Evolutionary conservation across 441 rosid genomes (phyloP).

Genomic region (Mallotus japonicus): DNA sequence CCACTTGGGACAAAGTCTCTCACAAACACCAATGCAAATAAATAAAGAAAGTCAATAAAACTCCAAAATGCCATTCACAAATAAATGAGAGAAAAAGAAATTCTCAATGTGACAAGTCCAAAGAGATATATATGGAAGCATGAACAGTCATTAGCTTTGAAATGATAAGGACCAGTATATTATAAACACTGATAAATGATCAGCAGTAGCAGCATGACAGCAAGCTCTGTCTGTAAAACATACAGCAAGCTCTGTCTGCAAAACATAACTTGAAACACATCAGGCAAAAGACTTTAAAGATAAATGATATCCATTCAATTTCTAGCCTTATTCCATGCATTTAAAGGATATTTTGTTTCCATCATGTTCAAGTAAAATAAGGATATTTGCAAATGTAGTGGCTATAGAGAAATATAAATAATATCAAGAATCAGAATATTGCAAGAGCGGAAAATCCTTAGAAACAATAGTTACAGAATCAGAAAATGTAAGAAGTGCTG

Average conservation of each 20-base stretch:
- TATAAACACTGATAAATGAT: neutral
- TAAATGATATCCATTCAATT: too few species aligned
- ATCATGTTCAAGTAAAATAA: neutral
- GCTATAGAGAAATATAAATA: neutral
- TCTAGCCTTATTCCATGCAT: too few species aligned
- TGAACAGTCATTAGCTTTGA: neutral
- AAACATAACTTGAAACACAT: neutral
- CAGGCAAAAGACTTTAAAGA: neutral
- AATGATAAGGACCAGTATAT: neutral
- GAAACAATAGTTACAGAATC: neutral
- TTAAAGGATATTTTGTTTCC: neutral
- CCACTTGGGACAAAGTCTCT: slow-evolving; percentile 97
- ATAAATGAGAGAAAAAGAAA: neutral
- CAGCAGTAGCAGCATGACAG: neutral
- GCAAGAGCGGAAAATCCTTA: neutral
- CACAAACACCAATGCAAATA: slow-evolving; percentile 60
- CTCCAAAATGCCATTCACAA: neutral
- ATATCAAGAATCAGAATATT: neutral
- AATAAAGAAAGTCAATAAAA: neutral
- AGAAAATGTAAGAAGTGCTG: neutral
- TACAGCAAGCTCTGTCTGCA: neutral
- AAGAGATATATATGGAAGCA: neutral
- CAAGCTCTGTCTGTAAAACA: too few species aligned
- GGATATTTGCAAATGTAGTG: neutral
- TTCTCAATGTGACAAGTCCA: neutral